These are phyloP conservation scores for Licmophora abbreviata DNA, from an alignment of 108 stramenopile species.

Conservation along the genomic window DNA sequence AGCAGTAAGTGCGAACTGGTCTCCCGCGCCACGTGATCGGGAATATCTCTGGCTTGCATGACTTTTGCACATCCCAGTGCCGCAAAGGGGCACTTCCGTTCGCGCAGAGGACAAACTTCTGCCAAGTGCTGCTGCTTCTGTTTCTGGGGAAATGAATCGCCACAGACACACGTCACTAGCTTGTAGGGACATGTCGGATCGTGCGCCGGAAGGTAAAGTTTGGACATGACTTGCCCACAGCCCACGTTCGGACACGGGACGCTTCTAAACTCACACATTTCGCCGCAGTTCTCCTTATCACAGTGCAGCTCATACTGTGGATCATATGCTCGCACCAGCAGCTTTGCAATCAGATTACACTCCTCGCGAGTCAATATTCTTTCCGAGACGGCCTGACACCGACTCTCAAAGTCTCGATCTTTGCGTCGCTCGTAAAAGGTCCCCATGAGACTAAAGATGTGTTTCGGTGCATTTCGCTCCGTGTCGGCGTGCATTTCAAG, in stretches of 20 bases:
- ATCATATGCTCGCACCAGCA: conserved; percentile 41
- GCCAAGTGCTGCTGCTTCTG: conserved; percentile 18
- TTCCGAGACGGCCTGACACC: conserved; percentile 2
- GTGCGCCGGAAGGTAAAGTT: conserved; percentile 28
- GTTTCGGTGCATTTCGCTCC: conserved; percentile 5
- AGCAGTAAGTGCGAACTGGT: conserved; percentile 36
- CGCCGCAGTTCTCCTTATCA: conserved; percentile 22
- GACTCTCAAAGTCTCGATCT: no score
- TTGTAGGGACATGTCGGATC: conserved; percentile 35
- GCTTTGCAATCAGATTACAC: conserved; percentile 29
- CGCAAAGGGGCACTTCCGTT: conserved; percentile 41
- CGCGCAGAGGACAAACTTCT: conserved; percentile 32
- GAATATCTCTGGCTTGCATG: conserved; percentile 34
- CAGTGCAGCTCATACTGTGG: conserved; percentile 40
- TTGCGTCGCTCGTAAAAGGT: neutral
- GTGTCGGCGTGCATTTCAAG: conserved; percentile 16
- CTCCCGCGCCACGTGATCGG: conserved; percentile 31
- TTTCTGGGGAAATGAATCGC: conserved; percentile 19
- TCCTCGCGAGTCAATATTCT: conserved; percentile 27
- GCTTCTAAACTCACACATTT: conserved; percentile 28
- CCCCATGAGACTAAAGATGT: neutral
- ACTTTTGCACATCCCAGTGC: conserved; percentile 32
- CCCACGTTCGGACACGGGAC: conserved; percentile 40
- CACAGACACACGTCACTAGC: conserved; percentile 30
- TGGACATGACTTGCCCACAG: conserved; percentile 28